Conservation (phyloP, 805 yeast species). For the Monosporozyma aerobia region DNA sequence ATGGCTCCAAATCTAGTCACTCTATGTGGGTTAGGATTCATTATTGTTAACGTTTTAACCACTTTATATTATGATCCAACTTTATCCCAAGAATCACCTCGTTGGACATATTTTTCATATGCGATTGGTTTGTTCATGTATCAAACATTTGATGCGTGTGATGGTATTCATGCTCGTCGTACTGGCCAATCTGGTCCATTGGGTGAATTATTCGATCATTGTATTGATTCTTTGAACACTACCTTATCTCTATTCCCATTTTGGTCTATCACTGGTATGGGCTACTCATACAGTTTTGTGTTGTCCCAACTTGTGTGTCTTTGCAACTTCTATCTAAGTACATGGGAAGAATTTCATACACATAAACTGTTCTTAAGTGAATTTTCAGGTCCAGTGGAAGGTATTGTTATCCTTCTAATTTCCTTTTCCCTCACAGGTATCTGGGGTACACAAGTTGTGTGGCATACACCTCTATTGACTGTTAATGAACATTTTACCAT, state of each 20-base stretch:
- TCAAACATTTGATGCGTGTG: slow-evolving; percentile 95
- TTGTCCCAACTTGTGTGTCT: slow-evolving; percentile 58
- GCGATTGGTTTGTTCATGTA: slow-evolving; percentile 81
- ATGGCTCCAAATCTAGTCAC: slow-evolving; percentile 94
- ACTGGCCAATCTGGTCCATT: slow-evolving; percentile 94
- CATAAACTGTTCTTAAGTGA: slow-evolving; percentile 70
- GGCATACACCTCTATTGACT: slow-evolving; percentile 41
- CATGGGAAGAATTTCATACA: slow-evolving; percentile 96
- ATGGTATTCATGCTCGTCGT: slow-evolving; percentile 90
- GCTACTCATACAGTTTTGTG: slow-evolving; percentile 52
- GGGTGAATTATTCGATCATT: slow-evolving; percentile 92
- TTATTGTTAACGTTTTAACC: slow-evolving; percentile 52
- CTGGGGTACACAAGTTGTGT: slow-evolving; percentile 55
- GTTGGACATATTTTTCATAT: slow-evolving; percentile 70
- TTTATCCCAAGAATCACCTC: slow-evolving; percentile 51
- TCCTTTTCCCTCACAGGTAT: slow-evolving; percentile 56
- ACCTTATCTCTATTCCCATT: slow-evolving; percentile 70
- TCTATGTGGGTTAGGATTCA: slow-evolving; percentile 64
- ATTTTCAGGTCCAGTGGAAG: slow-evolving; percentile 94
- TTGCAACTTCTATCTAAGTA: slow-evolving; percentile 77
- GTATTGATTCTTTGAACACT: slow-evolving; percentile 69
- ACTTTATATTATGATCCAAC: slow-evolving; percentile 70
- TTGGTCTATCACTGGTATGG: slow-evolving; percentile 67
- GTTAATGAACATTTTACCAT: slow-evolving; percentile 24
- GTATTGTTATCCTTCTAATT: slow-evolving; percentile 55